Evolutionary conservation across 495 filamentous ascomycete genomes (phyloP), one percentile per base, ranked within the genome.

Genomic region (Schizothecium vesticola): DNA sequence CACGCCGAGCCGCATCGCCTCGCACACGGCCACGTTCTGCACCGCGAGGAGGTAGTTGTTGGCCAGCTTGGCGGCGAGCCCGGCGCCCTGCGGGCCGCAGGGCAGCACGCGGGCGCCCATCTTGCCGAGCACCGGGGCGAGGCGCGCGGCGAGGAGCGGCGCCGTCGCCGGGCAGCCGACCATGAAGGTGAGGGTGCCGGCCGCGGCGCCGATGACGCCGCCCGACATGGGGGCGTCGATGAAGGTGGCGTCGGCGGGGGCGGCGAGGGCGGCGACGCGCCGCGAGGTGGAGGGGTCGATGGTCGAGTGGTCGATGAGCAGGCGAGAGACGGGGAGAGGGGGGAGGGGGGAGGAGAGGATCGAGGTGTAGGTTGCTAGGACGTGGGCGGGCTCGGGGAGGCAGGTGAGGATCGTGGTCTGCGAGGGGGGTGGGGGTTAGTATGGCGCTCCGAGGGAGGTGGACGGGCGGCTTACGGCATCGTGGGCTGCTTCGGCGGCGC

Each of bases 31-130:
- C 71, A 97, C 94, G 74, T 97, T 97, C 77, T 92, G 94, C 67
- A 97, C 88, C 2, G 92, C 92, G 12, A 97, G 83, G 55, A 97
- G 87, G 75, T 97, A 97, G 74, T 97, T 97, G 78, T 97, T 97
- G 28, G 93, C 91, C 9, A 97, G 83, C 77, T 97, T 97, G 12
- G 88, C 92, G 3, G 90, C 88, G 0, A 97, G 83, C 3, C 94
- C 94, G 21, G 90, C 83, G 3, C 92, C 92, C 59, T 93, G 92
- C 0, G 83, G 82, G 0, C 94, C 94, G 69, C 93, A 89, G 73
- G 96, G 93, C 71, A 94, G 80, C 9, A 92, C 87, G 22, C 88
- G 89, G 71, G 89, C 88, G 19, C 94, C 94, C 93, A 97, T 96
- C 33, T 89, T 83, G 8, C 86, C 76, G 7, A 97, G 80, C 13